Evolutionary conservation across 768 basidiomycete genomes (phyloP).

Genomic region (Flagelloscypha sp.): DNA sequence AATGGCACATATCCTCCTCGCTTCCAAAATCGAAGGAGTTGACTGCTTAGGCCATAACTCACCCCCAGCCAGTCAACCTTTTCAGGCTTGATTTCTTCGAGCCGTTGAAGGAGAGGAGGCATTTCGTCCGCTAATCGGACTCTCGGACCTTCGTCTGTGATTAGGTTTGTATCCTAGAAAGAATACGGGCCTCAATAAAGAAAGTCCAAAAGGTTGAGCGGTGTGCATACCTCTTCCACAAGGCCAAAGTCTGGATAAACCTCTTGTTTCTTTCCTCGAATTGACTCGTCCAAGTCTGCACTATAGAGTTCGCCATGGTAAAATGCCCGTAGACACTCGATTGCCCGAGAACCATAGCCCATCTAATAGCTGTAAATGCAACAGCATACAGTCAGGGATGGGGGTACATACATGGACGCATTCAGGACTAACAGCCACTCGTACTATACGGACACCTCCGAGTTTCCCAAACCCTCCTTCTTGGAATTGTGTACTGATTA

Average conservation of each 20-base stretch:
- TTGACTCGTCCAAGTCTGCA: conserved; percentile 70
- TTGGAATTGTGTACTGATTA: conserved; percentile 91
- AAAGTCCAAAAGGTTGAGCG: no score
- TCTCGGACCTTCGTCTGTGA: conserved; percentile 55
- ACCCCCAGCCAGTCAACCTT: conserved; percentile 90
- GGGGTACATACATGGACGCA: conserved; percentile 66
- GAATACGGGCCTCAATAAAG: no score
- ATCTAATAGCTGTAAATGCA: conserved; percentile 46
- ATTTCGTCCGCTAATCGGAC: conserved; percentile 69
- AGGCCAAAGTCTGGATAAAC: conserved; percentile 51
- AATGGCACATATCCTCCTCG: conserved; percentile 84
- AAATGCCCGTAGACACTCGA: conserved; percentile 81
- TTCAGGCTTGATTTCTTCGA: conserved; percentile 87
- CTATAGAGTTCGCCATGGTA: conserved; percentile 91
- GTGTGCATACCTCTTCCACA: conserved; percentile 45
- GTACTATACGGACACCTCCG: conserved; percentile 84
- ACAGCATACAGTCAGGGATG: conserved; percentile 6
- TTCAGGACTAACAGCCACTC: conserved; percentile 94
- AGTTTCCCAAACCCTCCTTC: conserved; percentile 89
- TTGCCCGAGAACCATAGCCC: conserved; percentile 90
- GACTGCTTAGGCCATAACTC: conserved; percentile 88
- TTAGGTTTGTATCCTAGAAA: conserved; percentile 22
- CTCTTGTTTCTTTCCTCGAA: conserved; percentile 37
- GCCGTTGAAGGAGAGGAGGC: conserved; percentile 87
- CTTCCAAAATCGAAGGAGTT: conserved; percentile 93